phyloP scores from a whole-genome alignment of 2,329 filamentous ascomycete genomes.

The Fusarium luffae region DNA sequence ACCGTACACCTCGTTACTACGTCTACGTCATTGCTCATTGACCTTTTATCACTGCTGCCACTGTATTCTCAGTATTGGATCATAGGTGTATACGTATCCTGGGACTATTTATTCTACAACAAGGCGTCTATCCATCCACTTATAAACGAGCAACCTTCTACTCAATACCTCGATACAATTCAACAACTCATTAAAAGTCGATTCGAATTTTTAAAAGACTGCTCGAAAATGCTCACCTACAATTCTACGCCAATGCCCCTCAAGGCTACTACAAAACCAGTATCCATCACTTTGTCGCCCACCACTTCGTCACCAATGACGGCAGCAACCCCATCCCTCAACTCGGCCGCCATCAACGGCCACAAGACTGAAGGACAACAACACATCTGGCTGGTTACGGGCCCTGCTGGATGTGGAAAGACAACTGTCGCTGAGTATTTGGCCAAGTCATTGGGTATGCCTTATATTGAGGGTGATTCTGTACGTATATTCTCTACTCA shows the following conservation, averaged over 20 bases:
- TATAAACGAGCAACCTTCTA: background rate
- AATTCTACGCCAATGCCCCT: slow-evolving; percentile 58
- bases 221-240: slow-evolving; percentile 61
- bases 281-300: slow-evolving; percentile 39
- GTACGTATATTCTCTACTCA: slow-evolving; percentile 58
- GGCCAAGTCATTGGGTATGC: slow-evolving; percentile 69
- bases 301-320: slow-evolving; percentile 40
- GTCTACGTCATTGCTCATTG: slow-evolving; percentile 21
- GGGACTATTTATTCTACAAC: background rate
- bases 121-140: background rate
- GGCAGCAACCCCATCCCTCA: slow-evolving; percentile 40
- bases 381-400: slow-evolving; percentile 85
- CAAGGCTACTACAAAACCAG: slow-evolving; percentile 53
- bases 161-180: background rate
- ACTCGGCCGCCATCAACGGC: slow-evolving; percentile 48
- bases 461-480: slow-evolving; percentile 82
- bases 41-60: slow-evolving; percentile 16
- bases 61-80: background rate
- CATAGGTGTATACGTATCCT: background rate
- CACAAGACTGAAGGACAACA: slow-evolving; percentile 56
- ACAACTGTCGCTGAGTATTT: slow-evolving; percentile 77
- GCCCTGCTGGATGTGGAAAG: slow-evolving; percentile 83
- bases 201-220: slow-evolving; percentile 7
- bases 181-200: background rate
- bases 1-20: slow-evolving; percentile 20